Evolutionary conservation across 129 eudicot genomes (phyloP).

Genomic region (Helichrysum umbraculigerum): DNA sequence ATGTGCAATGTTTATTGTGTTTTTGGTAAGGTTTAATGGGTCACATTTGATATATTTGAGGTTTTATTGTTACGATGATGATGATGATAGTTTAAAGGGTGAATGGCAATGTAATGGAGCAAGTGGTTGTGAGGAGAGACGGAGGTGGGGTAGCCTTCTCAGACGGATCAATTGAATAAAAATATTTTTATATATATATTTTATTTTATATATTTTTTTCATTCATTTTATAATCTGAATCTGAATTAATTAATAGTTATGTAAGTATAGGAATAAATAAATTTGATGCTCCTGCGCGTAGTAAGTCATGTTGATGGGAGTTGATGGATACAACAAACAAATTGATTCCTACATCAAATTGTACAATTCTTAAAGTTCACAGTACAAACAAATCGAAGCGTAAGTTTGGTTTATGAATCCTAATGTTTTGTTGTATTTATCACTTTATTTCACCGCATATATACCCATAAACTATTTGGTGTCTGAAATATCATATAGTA

Average conservation of each 20-base stretch:
- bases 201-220: neutral
- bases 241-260: neutral
- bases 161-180: slow-evolving; percentile 16
- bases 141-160: slow-evolving; percentile 43
- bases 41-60: slow-evolving; percentile 26
- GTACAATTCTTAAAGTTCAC: too few relatives aligned
- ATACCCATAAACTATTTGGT: neutral
- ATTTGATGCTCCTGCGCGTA: neutral
- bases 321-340: too few relatives aligned
- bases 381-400: too few relatives aligned
- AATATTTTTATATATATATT: slow-evolving; percentile 1
- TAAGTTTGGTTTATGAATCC: too few relatives aligned
- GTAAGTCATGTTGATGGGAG: too few relatives aligned
- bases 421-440: too few relatives aligned
- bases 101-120: slow-evolving; percentile 18
- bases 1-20: neutral
- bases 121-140: slow-evolving; percentile 40
- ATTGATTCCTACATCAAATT: too few relatives aligned
- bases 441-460: neutral
- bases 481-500: too few relatives aligned
- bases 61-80: slow-evolving; percentile 24
- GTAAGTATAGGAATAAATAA: neutral
- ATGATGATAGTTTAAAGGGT: slow-evolving; percentile 47
- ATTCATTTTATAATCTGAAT: neutral
- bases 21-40: slow-evolving; percentile 9